Evolutionary conservation across 2,329 filamentous ascomycete species (phyloP).

Genomic region (Epichloe bromicola): DNA sequence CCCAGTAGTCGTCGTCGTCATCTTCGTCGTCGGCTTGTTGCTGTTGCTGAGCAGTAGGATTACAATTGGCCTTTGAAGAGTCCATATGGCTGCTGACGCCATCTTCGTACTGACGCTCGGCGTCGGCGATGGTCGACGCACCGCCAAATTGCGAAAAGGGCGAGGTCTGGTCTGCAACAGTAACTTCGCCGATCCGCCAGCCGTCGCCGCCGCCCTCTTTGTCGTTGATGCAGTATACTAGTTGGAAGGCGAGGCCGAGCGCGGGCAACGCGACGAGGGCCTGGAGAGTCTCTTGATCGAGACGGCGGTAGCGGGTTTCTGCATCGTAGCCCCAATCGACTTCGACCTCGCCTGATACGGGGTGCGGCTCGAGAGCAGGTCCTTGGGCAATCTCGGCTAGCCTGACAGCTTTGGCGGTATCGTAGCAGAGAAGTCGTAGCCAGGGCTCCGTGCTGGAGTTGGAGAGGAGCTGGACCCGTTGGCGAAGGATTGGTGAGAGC

Average conservation of each 20-base stretch:
- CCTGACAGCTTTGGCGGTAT: constrained; percentile 39
- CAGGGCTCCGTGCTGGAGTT: constrained; percentile 50
- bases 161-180: constrained; percentile 40
- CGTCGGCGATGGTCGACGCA: constrained; percentile 39
- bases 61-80: constrained; percentile 7
- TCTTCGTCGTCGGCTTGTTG: constrained; percentile 1
- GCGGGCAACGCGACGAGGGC: constrained; percentile 48
- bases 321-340: constrained; percentile 55
- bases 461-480: constrained; percentile 53
- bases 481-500: constrained; percentile 52
- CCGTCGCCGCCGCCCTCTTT: constrained; percentile 46
- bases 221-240: constrained; percentile 58
- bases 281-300: constrained; percentile 66
- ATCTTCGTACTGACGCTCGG: constrained; percentile 42
- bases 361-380: constrained; percentile 63
- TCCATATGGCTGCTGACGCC: constrained; percentile 14
- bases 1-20: constrained; percentile 58
- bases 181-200: constrained; percentile 63
- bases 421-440: constrained; percentile 62
- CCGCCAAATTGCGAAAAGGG: constrained; percentile 44
- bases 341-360: constrained; percentile 68
- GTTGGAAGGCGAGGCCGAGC: constrained; percentile 49
- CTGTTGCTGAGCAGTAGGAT: constrained; percentile 3
- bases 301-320: constrained; percentile 48
- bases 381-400: constrained; percentile 49